Conservation (phyloP, 73 alveolate species). For the Loxodes magnus region DNA sequence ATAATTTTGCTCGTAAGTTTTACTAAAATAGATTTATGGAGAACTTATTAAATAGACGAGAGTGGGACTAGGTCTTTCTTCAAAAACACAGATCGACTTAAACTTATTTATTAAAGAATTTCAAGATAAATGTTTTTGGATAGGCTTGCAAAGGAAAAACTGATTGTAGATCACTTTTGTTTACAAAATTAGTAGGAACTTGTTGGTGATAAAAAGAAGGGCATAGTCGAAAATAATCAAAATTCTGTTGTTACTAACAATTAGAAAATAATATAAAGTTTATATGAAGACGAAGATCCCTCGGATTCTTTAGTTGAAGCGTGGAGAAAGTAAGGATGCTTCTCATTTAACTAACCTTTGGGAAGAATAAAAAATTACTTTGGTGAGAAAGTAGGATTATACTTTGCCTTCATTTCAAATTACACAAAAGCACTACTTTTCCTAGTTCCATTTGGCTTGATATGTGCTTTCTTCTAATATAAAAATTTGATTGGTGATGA, state of each 20-base stretch:
- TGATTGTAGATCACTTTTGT: neutral
- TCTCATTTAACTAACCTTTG: slow-evolving; percentile 3
- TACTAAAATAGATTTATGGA: no score
- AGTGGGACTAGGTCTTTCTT: neutral
- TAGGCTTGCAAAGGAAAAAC: neutral
- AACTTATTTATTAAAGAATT: neutral
- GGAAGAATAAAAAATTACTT: slow-evolving; percentile 20
- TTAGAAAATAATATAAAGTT: neutral
- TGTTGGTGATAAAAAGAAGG: neutral
- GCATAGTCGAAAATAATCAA: neutral
- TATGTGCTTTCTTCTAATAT: slow-evolving; percentile 11
- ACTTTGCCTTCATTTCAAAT: slow-evolving; percentile 16
- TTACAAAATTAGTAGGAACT: neutral
- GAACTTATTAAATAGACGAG: neutral
- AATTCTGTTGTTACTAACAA: neutral
- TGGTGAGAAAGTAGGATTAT: slow-evolving; percentile 37
- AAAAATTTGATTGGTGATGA: slow-evolving; percentile 9
- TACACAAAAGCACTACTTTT: slow-evolving; percentile 10
- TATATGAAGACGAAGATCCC: neutral
- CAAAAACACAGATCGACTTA: neutral
- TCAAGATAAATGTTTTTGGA: neutral
- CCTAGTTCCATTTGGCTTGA: slow-evolving; percentile 4
- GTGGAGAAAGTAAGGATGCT: neutral
- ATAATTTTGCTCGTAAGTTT: no score
- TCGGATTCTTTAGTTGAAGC: neutral